Conservation (phyloP, 192 early-diverging fungal species). For the Backusella liffmaniae region DNA sequence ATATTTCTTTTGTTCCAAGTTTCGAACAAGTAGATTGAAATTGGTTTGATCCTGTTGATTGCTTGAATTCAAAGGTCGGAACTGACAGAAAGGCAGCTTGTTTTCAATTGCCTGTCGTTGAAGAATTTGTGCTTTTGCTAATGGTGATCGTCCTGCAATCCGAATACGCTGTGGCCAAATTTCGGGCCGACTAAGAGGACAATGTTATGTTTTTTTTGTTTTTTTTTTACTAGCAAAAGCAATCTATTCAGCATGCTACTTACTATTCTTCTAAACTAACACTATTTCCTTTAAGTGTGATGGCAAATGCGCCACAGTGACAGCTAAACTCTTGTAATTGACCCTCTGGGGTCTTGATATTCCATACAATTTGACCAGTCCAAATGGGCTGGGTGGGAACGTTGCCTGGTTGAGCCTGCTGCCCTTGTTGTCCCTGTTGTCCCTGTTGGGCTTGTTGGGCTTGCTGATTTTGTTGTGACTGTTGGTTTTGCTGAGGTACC, state of each 20-base stretch:
- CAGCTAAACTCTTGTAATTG: conserved; percentile 35
- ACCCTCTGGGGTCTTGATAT: conserved; percentile 33
- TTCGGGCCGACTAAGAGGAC: conserved; percentile 27
- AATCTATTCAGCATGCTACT: not conserved
- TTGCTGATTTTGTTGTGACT: conserved; percentile 14
- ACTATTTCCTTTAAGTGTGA: conserved; percentile 27
- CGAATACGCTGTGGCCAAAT: conserved; percentile 38
- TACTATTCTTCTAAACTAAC: conserved; percentile 38
- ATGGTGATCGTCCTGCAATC: conserved; percentile 31
- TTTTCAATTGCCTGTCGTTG: conserved; percentile 31
- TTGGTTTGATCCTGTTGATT: conserved; percentile 32
- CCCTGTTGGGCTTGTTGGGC: conserved; percentile 18
- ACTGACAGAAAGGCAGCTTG: conserved; percentile 39
- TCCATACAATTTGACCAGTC: conserved; percentile 42
- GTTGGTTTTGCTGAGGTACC: not conserved
- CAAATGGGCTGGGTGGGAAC: conserved; percentile 26
- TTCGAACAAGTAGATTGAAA: conserved; percentile 27
- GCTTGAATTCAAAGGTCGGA: conserved; percentile 25
- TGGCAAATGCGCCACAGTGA: conserved; percentile 37
- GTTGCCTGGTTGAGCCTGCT: conserved; percentile 8
- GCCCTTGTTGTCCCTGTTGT: conserved; percentile 14
- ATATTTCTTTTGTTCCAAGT: conserved; percentile 37
- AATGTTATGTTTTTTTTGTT: not conserved
- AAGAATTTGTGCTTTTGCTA: conserved; percentile 26
- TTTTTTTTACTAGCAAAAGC: not conserved